Base-by-base conservation (phyloP, 805 yeast genomes). In the Wickerhamiella occidentalis region DNA sequence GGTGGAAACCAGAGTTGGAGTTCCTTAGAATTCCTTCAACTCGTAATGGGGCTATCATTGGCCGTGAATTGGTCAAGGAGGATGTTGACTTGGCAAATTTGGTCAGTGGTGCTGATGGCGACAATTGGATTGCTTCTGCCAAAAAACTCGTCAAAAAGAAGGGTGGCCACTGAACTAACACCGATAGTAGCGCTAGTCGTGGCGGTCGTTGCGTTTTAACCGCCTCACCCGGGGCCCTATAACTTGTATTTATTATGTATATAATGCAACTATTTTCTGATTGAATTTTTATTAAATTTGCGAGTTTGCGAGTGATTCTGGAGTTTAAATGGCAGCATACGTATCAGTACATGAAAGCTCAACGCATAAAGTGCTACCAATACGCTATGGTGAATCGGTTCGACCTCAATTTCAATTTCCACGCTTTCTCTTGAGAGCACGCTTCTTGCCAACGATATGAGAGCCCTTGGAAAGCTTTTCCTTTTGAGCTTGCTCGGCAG, bases 1-100 rank as follows among this genome's bases (percentile, higher is more conserved):
- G 96, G 0, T 90, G 97, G 97, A 67, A 73, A 12, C 82, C 80
- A 1, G 82, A 85, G 58, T 76, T 80, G 57, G 97, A 90, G 62
- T 82, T 83, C 82, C 67, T 90, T 42, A 73, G 97, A 51, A 90
- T 90, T 21, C 97, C 97, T 28, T 85, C 95, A 51, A 90, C 97
- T 0, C 70, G 96, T 63, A 90, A 90, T 60, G 86, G 94, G 1
- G 96, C 96, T 0, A 68, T 90, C 13, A 79, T 90, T 45, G 95
- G 94, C 0, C 71, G 75, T 47, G 65, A 70, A 33, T 50, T 58
- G 9, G 56, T 64, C 9, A 30, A 36, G 4, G 23, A 40, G 8
- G 51, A 49, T 9, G 19, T 15, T 65, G 42, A 56, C 65, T 52
- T 82, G 1, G 73, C 75, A 55, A 85, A 83, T 45, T 71, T 85